Percentiles rank a stretch among this genome's conserved stretches.
These are phyloP conservation scores for Pyrenochaeta sp. DNA, from an alignment of 2,329 filamentous ascomycete species.

Conservation along the genomic window DNA sequence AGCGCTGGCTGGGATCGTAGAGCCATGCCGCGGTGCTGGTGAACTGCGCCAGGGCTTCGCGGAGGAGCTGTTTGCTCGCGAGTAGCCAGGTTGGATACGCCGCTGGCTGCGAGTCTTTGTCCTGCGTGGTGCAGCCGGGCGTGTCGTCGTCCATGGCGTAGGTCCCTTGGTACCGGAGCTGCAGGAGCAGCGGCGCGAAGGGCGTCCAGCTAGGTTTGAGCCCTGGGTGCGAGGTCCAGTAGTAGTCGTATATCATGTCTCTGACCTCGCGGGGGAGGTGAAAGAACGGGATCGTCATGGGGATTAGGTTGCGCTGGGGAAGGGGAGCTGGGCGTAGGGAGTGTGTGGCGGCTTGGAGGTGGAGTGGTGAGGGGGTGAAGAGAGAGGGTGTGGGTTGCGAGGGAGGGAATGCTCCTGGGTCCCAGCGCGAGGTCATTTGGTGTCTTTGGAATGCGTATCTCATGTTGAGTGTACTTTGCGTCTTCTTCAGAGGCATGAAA, in stretches of 20 bases:
- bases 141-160: neutral
- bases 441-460: neutral
- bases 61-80: neutral
- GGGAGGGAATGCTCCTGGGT: too few relatives aligned
- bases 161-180: neutral
- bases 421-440: too few relatives aligned
- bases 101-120: neutral
- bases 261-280: conserved; percentile 1
- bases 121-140: neutral
- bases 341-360: too few relatives aligned
- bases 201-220: neutral
- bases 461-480: too few relatives aligned
- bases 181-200: neutral
- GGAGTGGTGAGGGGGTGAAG: too few relatives aligned
- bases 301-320: too few relatives aligned
- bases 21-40: neutral
- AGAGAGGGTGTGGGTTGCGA: too few relatives aligned
- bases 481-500: too few relatives aligned
- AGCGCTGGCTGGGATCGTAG: neutral
- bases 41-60: conserved; percentile 1
- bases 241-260: neutral
- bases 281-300: neutral
- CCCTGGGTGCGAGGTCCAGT: neutral
- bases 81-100: neutral
- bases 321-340: too few relatives aligned